Base-by-base conservation (phyloP, 768 basidiomycete species). In the Termitomyces sp. region DNA sequence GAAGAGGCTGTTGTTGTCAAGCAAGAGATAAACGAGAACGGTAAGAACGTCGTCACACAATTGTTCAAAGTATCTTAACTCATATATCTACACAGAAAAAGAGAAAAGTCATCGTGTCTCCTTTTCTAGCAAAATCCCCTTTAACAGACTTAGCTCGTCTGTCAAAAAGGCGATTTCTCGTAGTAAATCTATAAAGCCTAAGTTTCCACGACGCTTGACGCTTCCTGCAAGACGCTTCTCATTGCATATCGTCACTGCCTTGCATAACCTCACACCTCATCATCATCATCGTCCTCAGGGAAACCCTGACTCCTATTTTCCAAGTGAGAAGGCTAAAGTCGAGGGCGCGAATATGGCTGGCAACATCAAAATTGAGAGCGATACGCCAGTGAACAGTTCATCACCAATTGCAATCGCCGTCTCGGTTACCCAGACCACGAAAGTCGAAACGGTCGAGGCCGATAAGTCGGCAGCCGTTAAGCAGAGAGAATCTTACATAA, bases 191-290 rank as follows among this genome's bases (percentile, higher is more conserved):
- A 51, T 48, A 8, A 59, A 45, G 9, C 35, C 51, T 13, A 50
- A 24, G 8, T 3, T 53, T 6, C 18, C 46, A 13, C 54, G 60
- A 8, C 60, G 60, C 36, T 15, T 61, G 13, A 13, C 59, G 3
- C 36, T 52, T 35, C 50, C 58, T 36, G 50, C 50, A 39, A 44
- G 33, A 28, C 58, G 51, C 1, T 28, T 59, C 15, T 53, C 58
- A 6, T 15, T n/a, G 2, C 54, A 39, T 5, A 15, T 60, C 36
- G 53, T 60, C 36, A 28, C n/a, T 12, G 24, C 32, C 13, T 7
- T 55, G 0, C 45, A 42, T 18, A 50, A 44, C 18, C 35, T 53
- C 9, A 53, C 50, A 9, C 58, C 58, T 12, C 24, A n/a, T 13
- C 51, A 45, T 40, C 39, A 11, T 12, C 1, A n/a, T n/a, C n/a